These are phyloP conservation scores for Leptosphaerulina australis DNA, from an alignment of 2,329 filamentous ascomycete genomes.

Conservation along the genomic window DNA sequence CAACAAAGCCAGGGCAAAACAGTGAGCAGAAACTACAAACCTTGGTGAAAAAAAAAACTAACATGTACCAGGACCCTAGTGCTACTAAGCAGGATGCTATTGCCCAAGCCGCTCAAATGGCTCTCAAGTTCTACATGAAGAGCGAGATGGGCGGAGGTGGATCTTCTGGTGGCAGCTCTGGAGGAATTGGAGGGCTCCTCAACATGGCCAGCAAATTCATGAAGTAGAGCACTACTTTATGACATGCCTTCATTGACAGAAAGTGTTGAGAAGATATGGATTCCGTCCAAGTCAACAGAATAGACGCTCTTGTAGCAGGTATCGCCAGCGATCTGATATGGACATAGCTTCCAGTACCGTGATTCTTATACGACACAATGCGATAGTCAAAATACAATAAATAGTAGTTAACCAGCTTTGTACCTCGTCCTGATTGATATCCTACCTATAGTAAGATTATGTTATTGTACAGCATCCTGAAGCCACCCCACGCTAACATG, in stretches of 20 bases:
- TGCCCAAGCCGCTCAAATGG: constrained; percentile 81
- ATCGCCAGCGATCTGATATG: too few relatives aligned
- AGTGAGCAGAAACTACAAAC: constrained; percentile 44
- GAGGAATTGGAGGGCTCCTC: constrained; percentile 60
- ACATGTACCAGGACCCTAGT: constrained; percentile 48
- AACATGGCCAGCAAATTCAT: constrained; percentile 67
- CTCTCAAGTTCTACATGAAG: constrained; percentile 91
- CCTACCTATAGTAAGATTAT: too few relatives aligned
- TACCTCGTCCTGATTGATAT: too few relatives aligned
- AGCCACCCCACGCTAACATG: too few relatives aligned
- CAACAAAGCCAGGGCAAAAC: constrained; percentile 62
- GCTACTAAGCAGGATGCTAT: constrained; percentile 82
- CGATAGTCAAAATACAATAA: too few relatives aligned
- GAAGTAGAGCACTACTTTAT: constrained; percentile 31
- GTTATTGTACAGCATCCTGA: too few relatives aligned
- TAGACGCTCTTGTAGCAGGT: too few relatives aligned
- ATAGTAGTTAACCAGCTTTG: too few relatives aligned
- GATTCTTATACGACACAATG: too few relatives aligned
- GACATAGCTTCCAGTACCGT: too few relatives aligned
- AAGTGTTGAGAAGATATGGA: too few relatives aligned
- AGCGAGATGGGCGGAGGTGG: constrained; percentile 60
- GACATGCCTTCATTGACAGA: not conserved
- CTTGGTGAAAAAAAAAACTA: constrained; percentile 51
- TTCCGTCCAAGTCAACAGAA: too few relatives aligned
- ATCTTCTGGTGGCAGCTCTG: constrained; percentile 52